These are phyloP conservation scores for Sporothrix schenckii DNA, from an alignment of 2,329 filamentous ascomycete genomes.

Conservation along the genomic window DNA sequence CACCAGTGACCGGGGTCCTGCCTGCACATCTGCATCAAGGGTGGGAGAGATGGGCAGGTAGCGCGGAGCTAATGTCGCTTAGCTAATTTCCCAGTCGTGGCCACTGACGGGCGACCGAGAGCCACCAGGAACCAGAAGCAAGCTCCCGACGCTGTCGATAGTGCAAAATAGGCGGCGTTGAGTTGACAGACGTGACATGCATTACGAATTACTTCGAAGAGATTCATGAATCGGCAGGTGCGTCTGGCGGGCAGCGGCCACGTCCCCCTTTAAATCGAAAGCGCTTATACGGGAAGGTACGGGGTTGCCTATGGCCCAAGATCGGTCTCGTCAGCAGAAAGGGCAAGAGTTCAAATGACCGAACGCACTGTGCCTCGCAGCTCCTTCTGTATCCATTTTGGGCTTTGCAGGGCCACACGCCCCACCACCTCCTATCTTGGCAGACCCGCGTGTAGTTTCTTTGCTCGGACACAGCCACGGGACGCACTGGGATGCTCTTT, in stretches of 20 bases:
- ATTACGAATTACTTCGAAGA: not conserved
- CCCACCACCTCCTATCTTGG: constrained; percentile 16
- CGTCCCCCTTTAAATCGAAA: constrained; percentile 4
- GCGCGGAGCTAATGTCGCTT: constrained; percentile 42
- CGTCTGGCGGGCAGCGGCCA: not conserved
- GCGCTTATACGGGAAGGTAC: no score
- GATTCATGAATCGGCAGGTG: not conserved
- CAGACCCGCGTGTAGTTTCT: constrained; percentile 9
- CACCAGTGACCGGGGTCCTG: constrained; percentile 28
- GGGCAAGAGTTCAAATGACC: no score
- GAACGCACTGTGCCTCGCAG: not conserved
- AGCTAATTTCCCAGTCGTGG: constrained; percentile 42
- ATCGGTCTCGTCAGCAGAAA: no score
- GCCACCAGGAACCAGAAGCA: constrained; percentile 13
- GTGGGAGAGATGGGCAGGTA: constrained; percentile 19
- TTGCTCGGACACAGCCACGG: not conserved
- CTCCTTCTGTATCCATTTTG: constrained; percentile 20
- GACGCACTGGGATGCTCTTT: not conserved
- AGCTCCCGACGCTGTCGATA: not conserved
- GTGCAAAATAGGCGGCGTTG: not conserved
- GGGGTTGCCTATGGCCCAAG: no score
- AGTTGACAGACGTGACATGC: not conserved
- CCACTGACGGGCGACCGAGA: constrained; percentile 27
- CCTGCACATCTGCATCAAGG: constrained; percentile 29
- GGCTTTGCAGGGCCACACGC: constrained; percentile 1